Evolutionary conservation across 345 rosid genomes (phyloP), one percentile per base, ranked within the genome.

Genomic region (Leavenworthia alabamica): DNA sequence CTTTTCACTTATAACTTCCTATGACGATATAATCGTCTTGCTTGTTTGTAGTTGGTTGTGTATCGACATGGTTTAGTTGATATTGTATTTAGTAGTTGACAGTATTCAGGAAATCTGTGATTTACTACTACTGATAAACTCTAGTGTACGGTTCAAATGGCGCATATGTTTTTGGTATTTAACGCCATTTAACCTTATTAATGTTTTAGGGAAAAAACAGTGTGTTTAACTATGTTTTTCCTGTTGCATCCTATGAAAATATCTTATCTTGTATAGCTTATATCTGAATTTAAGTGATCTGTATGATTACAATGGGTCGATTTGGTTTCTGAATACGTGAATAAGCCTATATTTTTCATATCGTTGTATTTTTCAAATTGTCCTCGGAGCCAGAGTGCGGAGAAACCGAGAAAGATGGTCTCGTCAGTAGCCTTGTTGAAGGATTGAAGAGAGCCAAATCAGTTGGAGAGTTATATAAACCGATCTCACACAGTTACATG

Each of bases 91-190:
- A 64, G 75, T 75, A 69, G 60, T 61, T 64, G 28, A 61, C 49
- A 33, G 61, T 58, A 56, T 56, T 68, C 60, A 60, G 73, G 31
- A 36, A 58, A 52, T 73, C 67, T 70, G 49, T 78, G 83, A 58
- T 71, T 51, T 61, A 43, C 55, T 56, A 43, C 74, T 67, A 68
- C 79, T 70, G 73, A 76, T 16, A 76, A 32, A 73, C 76, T 73
- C 77, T 73, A 68, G 49, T 55, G 24, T 66, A 36, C 0, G 68
- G 80, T 71, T 62, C 29, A 48, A 36, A 65, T 69, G 80, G 86
- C 72, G 73, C 44, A 77, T 58, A 55, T 73, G 67, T 76, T 70
- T 77, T 80, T n/a, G n/a, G 81, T 80, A 78, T 80, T 75, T 68
- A 75, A 44, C 68, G 73, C 80, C 76, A 56, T 70, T 56, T 3